Percentiles rank a stretch among this genome's conserved stretches.
phyloP scores from a whole-genome alignment of 176 grass and related monocot genomes.

The Aegilops bicornis region DNA sequence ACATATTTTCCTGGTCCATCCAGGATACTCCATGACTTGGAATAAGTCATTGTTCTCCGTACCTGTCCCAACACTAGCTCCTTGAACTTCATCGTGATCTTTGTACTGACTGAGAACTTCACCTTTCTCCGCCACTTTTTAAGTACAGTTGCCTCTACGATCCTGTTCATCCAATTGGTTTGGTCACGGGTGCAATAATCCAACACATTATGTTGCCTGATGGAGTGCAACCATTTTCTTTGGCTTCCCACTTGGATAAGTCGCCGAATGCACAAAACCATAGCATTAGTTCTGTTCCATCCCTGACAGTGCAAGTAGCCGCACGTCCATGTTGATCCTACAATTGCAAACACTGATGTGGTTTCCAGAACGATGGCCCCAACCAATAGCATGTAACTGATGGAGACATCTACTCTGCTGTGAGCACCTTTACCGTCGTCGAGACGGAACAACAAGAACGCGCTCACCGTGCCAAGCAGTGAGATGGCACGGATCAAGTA shows the following conservation, averaged over 20 bases:
- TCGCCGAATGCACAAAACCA: background rate
- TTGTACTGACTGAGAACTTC: background rate
- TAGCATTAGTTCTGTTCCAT: background rate
- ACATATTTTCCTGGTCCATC: background rate
- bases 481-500: background rate
- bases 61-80: background rate
- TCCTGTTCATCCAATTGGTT: background rate
- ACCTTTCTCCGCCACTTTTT: background rate
- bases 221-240: background rate
- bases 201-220: background rate
- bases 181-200: background rate
- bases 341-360: background rate
- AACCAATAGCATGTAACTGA: background rate
- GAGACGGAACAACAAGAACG: background rate
- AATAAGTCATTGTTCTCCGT: background rate
- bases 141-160: background rate
- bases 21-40: background rate
- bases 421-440: background rate
- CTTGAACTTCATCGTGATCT: background rate
- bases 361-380: background rate
- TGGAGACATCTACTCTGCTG: background rate
- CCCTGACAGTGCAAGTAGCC: background rate
- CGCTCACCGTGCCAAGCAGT: background rate
- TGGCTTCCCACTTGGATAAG: background rate
- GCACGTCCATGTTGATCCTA: background rate